phyloP scores from a whole-genome alignment of 305 asterid genomes.

The Fraxinus greggii region DNA sequence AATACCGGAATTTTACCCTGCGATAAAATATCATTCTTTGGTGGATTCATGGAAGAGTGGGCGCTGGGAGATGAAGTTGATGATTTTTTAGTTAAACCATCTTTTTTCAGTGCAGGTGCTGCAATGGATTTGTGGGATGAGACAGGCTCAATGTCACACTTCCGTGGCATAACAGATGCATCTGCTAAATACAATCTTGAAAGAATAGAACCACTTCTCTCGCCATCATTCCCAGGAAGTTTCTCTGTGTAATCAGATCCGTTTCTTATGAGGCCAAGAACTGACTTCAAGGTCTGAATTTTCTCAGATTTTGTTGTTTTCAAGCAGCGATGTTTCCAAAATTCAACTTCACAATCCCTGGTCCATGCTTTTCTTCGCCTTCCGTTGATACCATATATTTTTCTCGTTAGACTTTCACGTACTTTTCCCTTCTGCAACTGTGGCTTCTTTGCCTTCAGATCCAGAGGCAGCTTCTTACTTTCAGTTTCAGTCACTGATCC shows the following conservation, averaged over 20 bases:
- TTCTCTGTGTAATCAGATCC: conserved; percentile 39
- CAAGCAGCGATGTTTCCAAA: conserved; percentile 93
- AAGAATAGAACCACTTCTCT: conserved; percentile 57
- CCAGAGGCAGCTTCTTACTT: conserved; percentile 55
- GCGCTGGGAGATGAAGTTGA: conserved; percentile 27
- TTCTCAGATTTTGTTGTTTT: conserved; percentile 73
- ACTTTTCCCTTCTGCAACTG: conserved; percentile 88
- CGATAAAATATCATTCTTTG: conserved; percentile 23
- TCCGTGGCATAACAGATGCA: conserved; percentile 79
- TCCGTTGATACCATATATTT: conserved; percentile 86
- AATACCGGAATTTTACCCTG: conserved; percentile 30
- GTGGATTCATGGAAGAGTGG: conserved; percentile 36
- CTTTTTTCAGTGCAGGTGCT: conserved; percentile 37
- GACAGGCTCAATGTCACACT: conserved; percentile 70
- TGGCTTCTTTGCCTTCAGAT: conserved; percentile 73
- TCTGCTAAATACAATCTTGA: conserved; percentile 94
- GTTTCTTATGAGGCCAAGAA: conserved; percentile 73
- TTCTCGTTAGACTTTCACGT: conserved; percentile 89
- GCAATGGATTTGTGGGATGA: conserved; percentile 34
- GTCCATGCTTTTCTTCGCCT: conserved; percentile 87
- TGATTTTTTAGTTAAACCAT: conserved; percentile 31
- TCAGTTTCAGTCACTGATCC: conserved; percentile 71
- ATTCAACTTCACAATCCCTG: conserved; percentile 95
- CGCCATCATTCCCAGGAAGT: conserved; percentile 48
- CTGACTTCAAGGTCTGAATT: conserved; percentile 75